Base-by-base conservation (phyloP, 129 eudicot species). In the Silybum marianum region DNA sequence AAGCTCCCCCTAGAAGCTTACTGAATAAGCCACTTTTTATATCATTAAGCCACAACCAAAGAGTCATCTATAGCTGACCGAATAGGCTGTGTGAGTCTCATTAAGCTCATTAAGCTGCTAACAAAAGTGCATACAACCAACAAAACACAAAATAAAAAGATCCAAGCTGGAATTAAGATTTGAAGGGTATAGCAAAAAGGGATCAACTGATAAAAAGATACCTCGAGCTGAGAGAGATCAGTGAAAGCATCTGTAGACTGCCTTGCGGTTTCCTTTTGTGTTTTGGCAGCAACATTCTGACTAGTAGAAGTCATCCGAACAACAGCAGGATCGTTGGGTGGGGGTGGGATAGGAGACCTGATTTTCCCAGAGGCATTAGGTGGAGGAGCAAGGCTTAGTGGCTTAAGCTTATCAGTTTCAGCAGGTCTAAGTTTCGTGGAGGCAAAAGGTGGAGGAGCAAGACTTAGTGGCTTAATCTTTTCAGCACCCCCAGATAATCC, bases 261-360 rank as follows among this genome's bases (percentile, higher is more conserved):
- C 80, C 85, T 94, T 24, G 87, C 71, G 73, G 70, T 74, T 68
- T 89, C 93, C 74, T 87, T 84, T 30, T 89, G 76, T 26, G 87
- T 90, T 81, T 88, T 93, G 30, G 79, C 77, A 68, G 58, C 81
- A 78, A 71, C 48, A 25, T 78, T 83, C 42, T 74, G 86, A 76
- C 30, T 78, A n/a, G 88, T 23, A 71, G 97, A 82, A 58, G 92
- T 74, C 77, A 84, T 89, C 75, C 95, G 81, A 75, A 86, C 87
- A 87, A 88, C 91, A 83, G 85, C 98, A 75, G 98, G 91, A 84
- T 93, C 98, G 72, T 96, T 96, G 79, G 99, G 99, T 73, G 99
- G 99, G 32, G 99, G 99, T 23, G 98, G 99, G 79, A 96, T 92
- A 24, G 95, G 90, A 65, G 97, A 82, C 81, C 97, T 90, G 25